Base-by-base conservation (phyloP, 31 red algal species). In the Pterothamnion heteromorphum region DNA sequence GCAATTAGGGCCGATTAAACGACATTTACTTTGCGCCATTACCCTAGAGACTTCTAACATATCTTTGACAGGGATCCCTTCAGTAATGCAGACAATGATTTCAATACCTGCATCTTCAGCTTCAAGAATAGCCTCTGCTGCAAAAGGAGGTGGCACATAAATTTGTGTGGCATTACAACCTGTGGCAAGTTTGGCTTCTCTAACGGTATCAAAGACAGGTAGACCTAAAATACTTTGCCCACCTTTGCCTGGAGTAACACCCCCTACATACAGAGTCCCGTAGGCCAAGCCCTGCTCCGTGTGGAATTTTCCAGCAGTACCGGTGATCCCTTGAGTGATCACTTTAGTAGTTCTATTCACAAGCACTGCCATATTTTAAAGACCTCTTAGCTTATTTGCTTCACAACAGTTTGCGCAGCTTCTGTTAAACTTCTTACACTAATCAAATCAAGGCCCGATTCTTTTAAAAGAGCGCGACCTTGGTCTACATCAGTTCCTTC, bases 1-100 rank as follows among this genome's bases (percentile, higher is more conserved):
- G 44, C 98, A 99, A 86, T 99, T 99, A 41, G 98, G 98, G 4
- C 98, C 98, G 37, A 99, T 96, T 21, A 99, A 92, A 27, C 98
- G 93, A 57, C 35, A 90, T 9, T 90, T 93, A 20, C 90, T 43
- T 43, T 95, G 92, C 34, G 35, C 80, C 74, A 99, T 43, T 34
- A 95, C 24, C 2, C 81, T 43, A 36, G 95, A 95, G 0, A 99
- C 96, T 18, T 94, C 90, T 39, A 97, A 96, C 96, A 97, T 97
- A 87, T 99, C 98, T 44, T 91, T 38, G 44, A 96, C 95, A 0
- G 98, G 98, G 44, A 99, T 97, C 4, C 98, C 98, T 91, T 99
- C 98, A n/a, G 98, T 99, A 74, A 99, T 99, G 24, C 86, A 89
- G 31, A 99, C 98, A 26, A 99, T 95, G 38, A 99, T 84, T 24